phyloP scores from a whole-genome alignment of 768 basidiomycete species.

The Rhodotorula paludigena region DNA sequence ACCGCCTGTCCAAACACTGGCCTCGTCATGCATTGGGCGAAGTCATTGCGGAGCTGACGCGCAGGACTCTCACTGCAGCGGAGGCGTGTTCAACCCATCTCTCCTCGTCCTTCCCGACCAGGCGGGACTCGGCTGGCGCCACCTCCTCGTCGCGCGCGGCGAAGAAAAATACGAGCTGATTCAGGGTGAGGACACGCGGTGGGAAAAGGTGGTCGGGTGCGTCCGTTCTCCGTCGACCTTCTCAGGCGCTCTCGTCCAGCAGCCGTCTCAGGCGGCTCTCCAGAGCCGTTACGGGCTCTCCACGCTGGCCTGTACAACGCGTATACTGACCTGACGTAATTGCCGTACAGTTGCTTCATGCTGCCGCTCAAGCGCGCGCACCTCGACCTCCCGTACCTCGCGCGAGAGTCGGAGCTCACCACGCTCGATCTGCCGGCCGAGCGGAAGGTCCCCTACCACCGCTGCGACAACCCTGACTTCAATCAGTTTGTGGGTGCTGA shows the following conservation, averaged over 20 bases:
- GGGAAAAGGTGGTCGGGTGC: constrained; percentile 20
- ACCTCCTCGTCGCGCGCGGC: constrained; percentile 20
- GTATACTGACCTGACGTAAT: neutral
- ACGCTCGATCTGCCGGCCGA: constrained; percentile 24
- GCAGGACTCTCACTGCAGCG: neutral
- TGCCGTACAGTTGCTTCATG: constrained; percentile 9
- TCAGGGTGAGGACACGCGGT: constrained; percentile 18
- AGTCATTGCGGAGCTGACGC: neutral
- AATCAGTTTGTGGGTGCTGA: constrained; percentile 26
- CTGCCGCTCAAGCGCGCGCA: constrained; percentile 11
- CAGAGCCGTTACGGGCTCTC: no score
- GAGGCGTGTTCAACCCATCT: constrained; percentile 18
- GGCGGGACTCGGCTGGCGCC: constrained; percentile 2
- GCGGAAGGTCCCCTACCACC: constrained; percentile 13
- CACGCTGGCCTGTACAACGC: neutral
- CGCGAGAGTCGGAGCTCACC: constrained; percentile 19
- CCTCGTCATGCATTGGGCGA: neutral
- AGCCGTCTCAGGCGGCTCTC: no score
- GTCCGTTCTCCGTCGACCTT: neutral
- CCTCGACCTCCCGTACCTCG: constrained; percentile 19
- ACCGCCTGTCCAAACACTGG: neutral
- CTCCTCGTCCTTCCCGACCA: constrained; percentile 12
- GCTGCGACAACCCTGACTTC: constrained; percentile 4
- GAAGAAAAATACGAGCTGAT: constrained; percentile 26
- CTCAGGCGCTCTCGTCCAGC: no score